Evolutionary conservation across 2,329 filamentous ascomycete species (phyloP).

Genomic region (Fusarium vanettenii): DNA sequence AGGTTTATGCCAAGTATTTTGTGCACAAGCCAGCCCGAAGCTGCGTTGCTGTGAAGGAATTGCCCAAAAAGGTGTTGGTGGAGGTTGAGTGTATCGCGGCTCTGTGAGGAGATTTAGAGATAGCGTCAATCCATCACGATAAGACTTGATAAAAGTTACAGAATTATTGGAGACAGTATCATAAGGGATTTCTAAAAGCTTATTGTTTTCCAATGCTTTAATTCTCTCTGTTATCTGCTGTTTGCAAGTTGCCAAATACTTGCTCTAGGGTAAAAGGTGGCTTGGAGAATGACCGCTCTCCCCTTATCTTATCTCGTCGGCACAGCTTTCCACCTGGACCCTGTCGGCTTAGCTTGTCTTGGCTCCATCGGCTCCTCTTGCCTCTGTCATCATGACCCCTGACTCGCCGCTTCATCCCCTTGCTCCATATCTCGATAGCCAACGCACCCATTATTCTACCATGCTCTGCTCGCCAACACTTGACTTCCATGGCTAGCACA

Average conservation of each 20-base stretch:
- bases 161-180: not conserved
- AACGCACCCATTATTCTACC: not conserved
- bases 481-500: not conserved
- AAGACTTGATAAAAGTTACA: not conserved
- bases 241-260: not conserved
- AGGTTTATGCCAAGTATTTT: constrained; percentile 4
- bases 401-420: not conserved
- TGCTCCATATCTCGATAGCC: not conserved
- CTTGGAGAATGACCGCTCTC: not conserved
- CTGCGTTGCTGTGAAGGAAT: not conserved
- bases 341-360: not conserved
- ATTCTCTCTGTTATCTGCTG: not conserved
- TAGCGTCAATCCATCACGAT: not conserved
- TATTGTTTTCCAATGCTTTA: not conserved
- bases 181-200: not conserved
- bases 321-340: not conserved
- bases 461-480: not conserved
- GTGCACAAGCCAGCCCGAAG: constrained; percentile 1
- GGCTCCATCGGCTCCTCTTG: not conserved
- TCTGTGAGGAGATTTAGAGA: not conserved
- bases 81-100: not conserved
- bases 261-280: not conserved
- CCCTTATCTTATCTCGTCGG: not conserved
- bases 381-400: not conserved
- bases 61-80: not conserved